Conservation (phyloP, 2,329 filamentous ascomycete species). For the Fusarium compactum region DNA sequence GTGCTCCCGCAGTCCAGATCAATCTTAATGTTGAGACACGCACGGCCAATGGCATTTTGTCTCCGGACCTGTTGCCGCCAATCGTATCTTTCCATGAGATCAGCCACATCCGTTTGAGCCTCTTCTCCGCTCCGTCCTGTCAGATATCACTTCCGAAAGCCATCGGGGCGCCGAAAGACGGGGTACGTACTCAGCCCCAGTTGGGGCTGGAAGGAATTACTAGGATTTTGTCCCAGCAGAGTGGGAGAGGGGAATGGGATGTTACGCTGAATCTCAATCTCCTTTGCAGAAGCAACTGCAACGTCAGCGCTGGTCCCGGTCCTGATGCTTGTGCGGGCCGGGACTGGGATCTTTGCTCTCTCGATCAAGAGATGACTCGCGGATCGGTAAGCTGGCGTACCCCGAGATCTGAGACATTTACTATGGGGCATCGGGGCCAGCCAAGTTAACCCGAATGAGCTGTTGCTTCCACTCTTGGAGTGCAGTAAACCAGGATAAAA, state of each 20-base stretch:
- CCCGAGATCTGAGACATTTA: slow-evolving; percentile 41
- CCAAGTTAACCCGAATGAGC: not conserved
- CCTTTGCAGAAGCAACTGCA: slow-evolving; percentile 24
- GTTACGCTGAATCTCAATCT: slow-evolving; percentile 6
- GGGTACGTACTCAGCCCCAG: not conserved
- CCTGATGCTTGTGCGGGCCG: not conserved
- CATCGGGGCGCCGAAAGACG: slow-evolving; percentile 6
- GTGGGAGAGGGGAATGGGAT: slow-evolving; percentile 15
- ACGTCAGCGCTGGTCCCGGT: not conserved
- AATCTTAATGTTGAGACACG: slow-evolving; percentile 8
- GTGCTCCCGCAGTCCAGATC: slow-evolving; percentile 3
- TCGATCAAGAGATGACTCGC: slow-evolving; percentile 11
- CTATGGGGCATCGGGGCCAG: slow-evolving; percentile 8
- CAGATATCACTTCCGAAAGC: slow-evolving; percentile 35
- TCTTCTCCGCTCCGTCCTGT: slow-evolving; percentile 5
- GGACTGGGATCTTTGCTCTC: not conserved
- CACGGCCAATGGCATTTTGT: not conserved
- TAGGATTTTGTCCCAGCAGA: slow-evolving; percentile 17
- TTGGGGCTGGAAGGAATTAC: not conserved
- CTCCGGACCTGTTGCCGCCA: not conserved
- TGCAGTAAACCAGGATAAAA: not conserved
- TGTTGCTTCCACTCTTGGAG: slow-evolving; percentile 21
- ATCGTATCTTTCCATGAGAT: not conserved
- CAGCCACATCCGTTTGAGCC: slow-evolving; percentile 30
- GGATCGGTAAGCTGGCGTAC: slow-evolving; percentile 29